Conservation (phyloP, 192 early-diverging fungal species). For the Podila clonocystis region DNA sequence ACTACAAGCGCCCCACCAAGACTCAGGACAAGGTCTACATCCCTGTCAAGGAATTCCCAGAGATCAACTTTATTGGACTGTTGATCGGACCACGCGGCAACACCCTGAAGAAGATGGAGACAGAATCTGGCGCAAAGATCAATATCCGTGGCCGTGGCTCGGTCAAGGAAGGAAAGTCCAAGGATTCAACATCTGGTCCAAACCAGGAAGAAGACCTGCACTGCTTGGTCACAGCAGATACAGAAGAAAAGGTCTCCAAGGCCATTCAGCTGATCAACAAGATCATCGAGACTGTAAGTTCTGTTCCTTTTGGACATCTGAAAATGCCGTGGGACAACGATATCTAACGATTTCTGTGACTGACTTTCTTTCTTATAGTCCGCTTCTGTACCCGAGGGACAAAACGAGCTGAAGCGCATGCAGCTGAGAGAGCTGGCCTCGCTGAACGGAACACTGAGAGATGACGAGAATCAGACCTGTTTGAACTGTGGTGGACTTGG, state of each 20-base stretch:
- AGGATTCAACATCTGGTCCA: conserved; percentile 58
- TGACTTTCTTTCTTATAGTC: conserved; percentile 49
- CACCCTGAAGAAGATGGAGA: conserved; percentile 95
- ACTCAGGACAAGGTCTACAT: conserved; percentile 95
- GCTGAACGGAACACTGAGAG: conserved; percentile 95
- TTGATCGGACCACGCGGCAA: conserved; percentile 97
- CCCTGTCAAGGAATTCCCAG: conserved; percentile 94
- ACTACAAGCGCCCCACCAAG: conserved; percentile 88
- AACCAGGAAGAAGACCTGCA: conserved; percentile 88
- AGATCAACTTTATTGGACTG: conserved; percentile 98
- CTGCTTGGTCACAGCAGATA: conserved; percentile 89
- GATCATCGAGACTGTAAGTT: conserved; percentile 89
- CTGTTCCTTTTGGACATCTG: background rate
- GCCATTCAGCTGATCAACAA: conserved; percentile 90
- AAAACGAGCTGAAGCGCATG: conserved; percentile 94
- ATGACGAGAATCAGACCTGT: conserved; percentile 95
- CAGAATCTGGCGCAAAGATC: conserved; percentile 94
- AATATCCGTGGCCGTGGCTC: conserved; percentile 96
- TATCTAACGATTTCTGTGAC: background rate
- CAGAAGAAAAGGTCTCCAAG: conserved; percentile 87
- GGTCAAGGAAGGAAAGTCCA: conserved; percentile 93
- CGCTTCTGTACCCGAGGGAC: conserved; percentile 92
- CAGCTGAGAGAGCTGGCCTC: conserved; percentile 95
- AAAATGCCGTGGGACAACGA: too few relatives aligned
- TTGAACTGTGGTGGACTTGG: conserved; percentile 92